These are phyloP conservation scores for Trichoderma brevicompactum DNA, from an alignment of 2,329 filamentous ascomycete species.

Conservation along the genomic window DNA sequence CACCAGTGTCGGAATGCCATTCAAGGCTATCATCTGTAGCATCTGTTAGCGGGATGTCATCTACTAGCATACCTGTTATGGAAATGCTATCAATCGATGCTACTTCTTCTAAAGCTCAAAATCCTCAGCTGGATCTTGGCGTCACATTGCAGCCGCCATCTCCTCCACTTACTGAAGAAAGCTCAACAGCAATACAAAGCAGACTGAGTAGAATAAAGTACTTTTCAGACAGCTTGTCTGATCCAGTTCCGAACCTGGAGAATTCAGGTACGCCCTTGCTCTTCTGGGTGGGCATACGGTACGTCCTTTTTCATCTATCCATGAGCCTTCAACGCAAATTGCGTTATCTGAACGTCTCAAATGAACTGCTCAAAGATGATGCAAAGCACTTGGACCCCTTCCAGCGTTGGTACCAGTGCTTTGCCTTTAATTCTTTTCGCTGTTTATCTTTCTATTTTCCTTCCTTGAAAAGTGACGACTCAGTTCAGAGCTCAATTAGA, in stretches of 20 bases:
- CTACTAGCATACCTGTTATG: constrained; percentile 41
- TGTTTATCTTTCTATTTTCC: neutral
- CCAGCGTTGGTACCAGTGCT: neutral
- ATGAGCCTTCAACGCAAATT: neutral
- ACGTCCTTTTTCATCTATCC: constrained; percentile 3
- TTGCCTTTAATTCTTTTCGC: neutral
- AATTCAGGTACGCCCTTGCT: neutral
- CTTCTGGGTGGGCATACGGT: neutral
- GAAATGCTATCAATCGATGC: constrained; percentile 48
- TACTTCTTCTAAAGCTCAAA: constrained; percentile 39
- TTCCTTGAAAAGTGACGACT: too few species aligned
- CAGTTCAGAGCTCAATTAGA: neutral
- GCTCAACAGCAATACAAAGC: neutral
- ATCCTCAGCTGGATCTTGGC: constrained; percentile 26
- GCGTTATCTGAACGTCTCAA: neutral
- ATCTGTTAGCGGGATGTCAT: constrained; percentile 51
- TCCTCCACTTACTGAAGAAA: neutral
- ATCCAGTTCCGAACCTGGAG: constrained; percentile 35
- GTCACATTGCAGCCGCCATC: constrained; percentile 18
- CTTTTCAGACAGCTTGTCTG: constrained; percentile 32
- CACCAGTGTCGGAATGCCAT: constrained; percentile 53
- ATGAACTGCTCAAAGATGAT: neutral
- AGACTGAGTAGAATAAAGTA: constrained; percentile 11
- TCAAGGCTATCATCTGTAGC: constrained; percentile 60
- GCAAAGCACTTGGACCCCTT: neutral